These are phyloP conservation scores for Anacardium occidentale DNA, from an alignment of 345 rosid genomes.

Conservation along the genomic window DNA sequence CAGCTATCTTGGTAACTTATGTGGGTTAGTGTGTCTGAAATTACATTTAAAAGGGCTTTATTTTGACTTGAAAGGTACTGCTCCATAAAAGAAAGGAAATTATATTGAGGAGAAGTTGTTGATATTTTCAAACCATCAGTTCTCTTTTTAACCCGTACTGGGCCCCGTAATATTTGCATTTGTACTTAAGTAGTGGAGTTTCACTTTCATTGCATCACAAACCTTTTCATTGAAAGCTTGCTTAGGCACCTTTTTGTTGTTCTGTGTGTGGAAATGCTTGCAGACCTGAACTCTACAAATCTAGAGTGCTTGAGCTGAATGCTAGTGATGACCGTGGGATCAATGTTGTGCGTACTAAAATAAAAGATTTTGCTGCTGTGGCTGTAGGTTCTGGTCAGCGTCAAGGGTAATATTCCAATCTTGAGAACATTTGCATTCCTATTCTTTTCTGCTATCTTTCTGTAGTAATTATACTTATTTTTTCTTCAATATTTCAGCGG, in stretches of 20 bases:
- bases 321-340: constrained; percentile 99
- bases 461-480: not conserved
- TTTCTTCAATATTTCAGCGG: constrained; percentile 43
- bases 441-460: not conserved
- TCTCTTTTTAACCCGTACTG: too few species aligned
- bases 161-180: too few species aligned
- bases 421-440: not conserved
- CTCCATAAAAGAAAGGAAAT: not conserved
- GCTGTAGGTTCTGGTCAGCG: constrained; percentile 77
- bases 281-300: constrained; percentile 92
- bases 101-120: not conserved
- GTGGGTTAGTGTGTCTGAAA: not conserved
- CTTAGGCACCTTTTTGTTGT: not conserved
- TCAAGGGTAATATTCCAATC: constrained; percentile 48
- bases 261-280: constrained; percentile 7
- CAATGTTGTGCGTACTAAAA: constrained; percentile 93
- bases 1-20: not conserved
- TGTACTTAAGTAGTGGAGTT: not conserved
- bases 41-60: not conserved
- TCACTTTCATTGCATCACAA: not conserved
- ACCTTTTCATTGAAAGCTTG: not conserved
- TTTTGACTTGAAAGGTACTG: too few species aligned
- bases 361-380: constrained; percentile 90
- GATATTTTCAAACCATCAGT: too few species aligned
- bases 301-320: constrained; percentile 93